Conservation (phyloP, 352 stramenopile species). For the Phytopythium montanum region DNA sequence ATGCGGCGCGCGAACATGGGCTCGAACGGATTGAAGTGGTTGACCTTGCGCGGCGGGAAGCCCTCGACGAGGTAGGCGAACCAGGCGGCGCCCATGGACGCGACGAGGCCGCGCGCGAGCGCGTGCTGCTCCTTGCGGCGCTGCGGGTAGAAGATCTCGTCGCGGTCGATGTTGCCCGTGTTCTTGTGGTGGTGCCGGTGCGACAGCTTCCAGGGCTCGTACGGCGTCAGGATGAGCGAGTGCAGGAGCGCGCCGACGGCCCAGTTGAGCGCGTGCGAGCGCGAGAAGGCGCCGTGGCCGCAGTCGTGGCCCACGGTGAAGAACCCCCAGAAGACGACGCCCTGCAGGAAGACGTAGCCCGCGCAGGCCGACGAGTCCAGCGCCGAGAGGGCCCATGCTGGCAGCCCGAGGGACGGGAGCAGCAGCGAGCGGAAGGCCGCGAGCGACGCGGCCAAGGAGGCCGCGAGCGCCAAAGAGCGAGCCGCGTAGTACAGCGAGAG, state of each 20-base stretch:
- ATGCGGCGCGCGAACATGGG: slow-evolving; percentile 64
- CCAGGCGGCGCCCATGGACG: slow-evolving; percentile 54
- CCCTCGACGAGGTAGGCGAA: slow-evolving; percentile 70
- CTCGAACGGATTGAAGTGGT: slow-evolving; percentile 79
- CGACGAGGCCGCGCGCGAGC: slow-evolving; percentile 44
- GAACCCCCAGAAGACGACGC: slow-evolving; percentile 81
- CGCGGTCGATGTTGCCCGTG: slow-evolving; percentile 82
- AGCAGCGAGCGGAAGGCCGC: slow-evolving; percentile 24
- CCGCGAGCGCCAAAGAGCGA: slow-evolving; percentile 47
- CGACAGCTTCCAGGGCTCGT: slow-evolving; percentile 77
- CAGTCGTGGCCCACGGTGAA: slow-evolving; percentile 83
- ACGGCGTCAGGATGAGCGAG: slow-evolving; percentile 79
- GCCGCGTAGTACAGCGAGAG: slow-evolving; percentile 74
- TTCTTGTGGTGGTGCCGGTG: slow-evolving; percentile 87
- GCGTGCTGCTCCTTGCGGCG: slow-evolving; percentile 50
- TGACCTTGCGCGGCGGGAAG: slow-evolving; percentile 70
- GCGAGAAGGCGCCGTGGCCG: slow-evolving; percentile 77
- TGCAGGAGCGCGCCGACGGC: slow-evolving; percentile 71
- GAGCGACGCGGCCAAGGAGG: slow-evolving; percentile 37
- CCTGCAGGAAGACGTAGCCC: slow-evolving; percentile 67
- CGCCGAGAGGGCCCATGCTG: slow-evolving; percentile 7
- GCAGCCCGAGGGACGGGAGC: slow-evolving; percentile 12
- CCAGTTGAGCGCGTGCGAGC: slow-evolving; percentile 77
- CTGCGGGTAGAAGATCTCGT: slow-evolving; percentile 83
- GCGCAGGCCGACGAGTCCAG: slow-evolving; percentile 46